phyloP scores from a whole-genome alignment of 495 filamentous ascomycete genomes.

The Cercophora samala region DNA sequence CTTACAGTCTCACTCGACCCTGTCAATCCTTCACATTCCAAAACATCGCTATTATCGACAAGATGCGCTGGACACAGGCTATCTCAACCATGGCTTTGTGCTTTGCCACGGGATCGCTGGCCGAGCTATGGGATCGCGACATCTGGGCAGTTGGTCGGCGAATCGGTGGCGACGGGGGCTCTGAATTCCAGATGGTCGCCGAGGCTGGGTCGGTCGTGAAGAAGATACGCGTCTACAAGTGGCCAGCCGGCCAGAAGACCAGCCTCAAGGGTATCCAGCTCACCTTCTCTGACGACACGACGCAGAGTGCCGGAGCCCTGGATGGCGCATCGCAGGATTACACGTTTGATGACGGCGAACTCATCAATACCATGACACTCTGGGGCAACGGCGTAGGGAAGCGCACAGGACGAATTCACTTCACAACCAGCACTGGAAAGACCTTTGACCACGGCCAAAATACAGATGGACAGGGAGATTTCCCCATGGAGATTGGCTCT shows the following conservation, averaged over 20 bases:
- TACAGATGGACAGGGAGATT: neutral
- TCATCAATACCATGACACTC: neutral
- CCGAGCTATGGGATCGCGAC: neutral
- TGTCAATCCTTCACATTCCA: neutral
- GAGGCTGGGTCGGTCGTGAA: neutral
- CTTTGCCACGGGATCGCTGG: neutral
- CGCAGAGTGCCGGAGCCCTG: neutral
- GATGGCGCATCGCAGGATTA: neutral
- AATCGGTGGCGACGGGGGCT: neutral
- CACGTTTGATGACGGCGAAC: neutral
- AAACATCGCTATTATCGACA: neutral
- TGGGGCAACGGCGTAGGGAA: neutral
- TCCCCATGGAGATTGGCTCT: neutral
- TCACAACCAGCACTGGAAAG: neutral
- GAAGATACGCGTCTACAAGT: neutral
- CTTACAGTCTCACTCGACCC: too few species aligned
- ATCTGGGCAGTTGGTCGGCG: neutral
- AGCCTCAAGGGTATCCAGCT: neutral
- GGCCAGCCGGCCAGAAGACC: neutral
- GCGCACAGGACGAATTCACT: neutral
- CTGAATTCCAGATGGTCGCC: neutral
- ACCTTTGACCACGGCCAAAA: neutral
- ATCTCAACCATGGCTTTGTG: neutral
- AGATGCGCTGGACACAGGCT: neutral
- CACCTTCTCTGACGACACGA: neutral